A percentile compares a stretch with the other conserved stretches of the same genome.
Conservation (phyloP, 352 stramenopile genomes). For the Phytophthora megakarya region DNA sequence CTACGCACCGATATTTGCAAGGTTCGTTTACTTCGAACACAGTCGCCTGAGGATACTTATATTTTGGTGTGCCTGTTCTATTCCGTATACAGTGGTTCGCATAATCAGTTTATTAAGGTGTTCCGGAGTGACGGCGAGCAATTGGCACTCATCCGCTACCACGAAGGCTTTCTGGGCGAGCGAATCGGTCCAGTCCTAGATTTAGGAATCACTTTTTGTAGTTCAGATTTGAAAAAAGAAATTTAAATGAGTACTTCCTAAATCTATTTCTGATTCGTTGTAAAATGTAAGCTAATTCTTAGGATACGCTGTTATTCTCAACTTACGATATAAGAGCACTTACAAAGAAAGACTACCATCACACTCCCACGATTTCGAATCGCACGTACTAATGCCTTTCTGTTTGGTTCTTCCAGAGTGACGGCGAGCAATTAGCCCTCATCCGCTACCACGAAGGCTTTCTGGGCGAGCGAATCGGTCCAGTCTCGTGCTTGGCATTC, state of each 20-base stretch:
- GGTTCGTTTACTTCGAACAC: slow-evolving; percentile 42
- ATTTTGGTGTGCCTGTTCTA: slow-evolving; percentile 1
- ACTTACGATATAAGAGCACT: too few species aligned
- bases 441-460: slow-evolving; percentile 97
- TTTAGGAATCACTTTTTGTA: too few species aligned
- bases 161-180: slow-evolving; percentile 96
- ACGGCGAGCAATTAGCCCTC: too few species aligned
- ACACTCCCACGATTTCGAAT: too few species aligned
- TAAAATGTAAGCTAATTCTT: too few species aligned
- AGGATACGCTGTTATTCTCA: too few species aligned
- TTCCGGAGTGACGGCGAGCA: slow-evolving; percentile 91
- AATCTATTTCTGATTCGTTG: too few species aligned
- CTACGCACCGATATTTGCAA: slow-evolving; percentile 95
- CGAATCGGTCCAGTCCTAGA: slow-evolving; percentile 97
- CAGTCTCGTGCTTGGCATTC: slow-evolving; percentile 97
- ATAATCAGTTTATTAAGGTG: slow-evolving; percentile 99
- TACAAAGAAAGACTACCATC: too few species aligned
- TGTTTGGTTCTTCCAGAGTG: too few species aligned
- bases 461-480: slow-evolving; percentile 95
- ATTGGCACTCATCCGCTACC: slow-evolving; percentile 91
- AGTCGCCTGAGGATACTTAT: background rate
- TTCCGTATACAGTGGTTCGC: slow-evolving; percentile 84
- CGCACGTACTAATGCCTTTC: too few species aligned
- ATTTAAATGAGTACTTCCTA: too few species aligned
- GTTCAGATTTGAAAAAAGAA: too few species aligned